These are phyloP conservation scores for Sporothrix brasiliensis DNA, from an alignment of 2,329 filamentous ascomycete genomes.

Conservation along the genomic window DNA sequence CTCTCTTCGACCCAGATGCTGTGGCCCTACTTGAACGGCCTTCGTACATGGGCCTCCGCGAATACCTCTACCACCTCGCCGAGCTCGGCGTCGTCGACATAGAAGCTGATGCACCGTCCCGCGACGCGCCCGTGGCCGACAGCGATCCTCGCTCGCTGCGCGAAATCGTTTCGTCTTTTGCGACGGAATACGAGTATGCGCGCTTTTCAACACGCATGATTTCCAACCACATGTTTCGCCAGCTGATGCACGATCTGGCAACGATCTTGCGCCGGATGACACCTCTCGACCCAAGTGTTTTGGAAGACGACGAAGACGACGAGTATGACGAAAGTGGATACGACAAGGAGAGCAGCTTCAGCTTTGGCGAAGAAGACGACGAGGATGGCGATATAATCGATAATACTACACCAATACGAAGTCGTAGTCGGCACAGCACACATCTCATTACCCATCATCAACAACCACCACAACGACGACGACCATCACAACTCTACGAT, in stretches of 20 bases:
- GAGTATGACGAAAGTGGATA: conserved; percentile 38
- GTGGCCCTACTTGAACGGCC: conserved; percentile 72
- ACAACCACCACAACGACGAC: conserved; percentile 11
- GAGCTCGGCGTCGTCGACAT: conserved; percentile 63
- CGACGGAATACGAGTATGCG: conserved; percentile 77
- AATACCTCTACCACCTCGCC: conserved; percentile 74
- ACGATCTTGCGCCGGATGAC: conserved; percentile 77
- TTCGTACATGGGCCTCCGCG: conserved; percentile 71
- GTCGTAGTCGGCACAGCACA: conserved; percentile 40
- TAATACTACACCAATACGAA: conserved; percentile 56
- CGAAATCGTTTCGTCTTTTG: conserved; percentile 61
- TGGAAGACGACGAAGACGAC: conserved; percentile 45
- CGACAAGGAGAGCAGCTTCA: conserved; percentile 39
- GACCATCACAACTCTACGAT: conserved; percentile 3
- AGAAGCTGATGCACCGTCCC: background rate
- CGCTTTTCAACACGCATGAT: conserved; percentile 76
- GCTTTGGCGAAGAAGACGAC: conserved; percentile 34
- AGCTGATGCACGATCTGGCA: conserved; percentile 83
- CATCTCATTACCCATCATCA: conserved; percentile 34
- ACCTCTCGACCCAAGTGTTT: conserved; percentile 58
- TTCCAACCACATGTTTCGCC: conserved; percentile 70
- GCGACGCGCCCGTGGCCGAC: background rate
- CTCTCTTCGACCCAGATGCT: conserved; percentile 65
- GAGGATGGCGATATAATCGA: conserved; percentile 52
- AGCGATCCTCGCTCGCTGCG: conserved; percentile 20